Percentiles rank a stretch among this genome's conserved stretches.
phyloP scores from a whole-genome alignment of 192 early-diverging fungal genomes.

The Spizellomyces sp. region DNA sequence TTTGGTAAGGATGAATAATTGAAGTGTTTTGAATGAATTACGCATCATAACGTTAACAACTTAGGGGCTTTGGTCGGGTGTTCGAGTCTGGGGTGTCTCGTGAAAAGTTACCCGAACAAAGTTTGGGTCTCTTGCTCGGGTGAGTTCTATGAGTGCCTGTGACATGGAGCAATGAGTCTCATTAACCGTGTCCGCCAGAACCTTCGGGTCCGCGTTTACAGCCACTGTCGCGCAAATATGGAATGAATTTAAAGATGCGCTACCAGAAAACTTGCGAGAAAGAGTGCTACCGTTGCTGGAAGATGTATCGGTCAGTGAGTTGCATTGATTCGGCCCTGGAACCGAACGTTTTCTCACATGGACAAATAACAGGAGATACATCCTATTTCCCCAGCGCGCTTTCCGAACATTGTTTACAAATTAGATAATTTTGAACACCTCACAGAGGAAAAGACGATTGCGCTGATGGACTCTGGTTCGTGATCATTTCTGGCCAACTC shows the following conservation, averaged over 20 bases:
- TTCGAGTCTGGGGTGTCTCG: slow-evolving; percentile 19
- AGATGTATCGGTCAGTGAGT: slow-evolving; percentile 22
- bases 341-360: background rate
- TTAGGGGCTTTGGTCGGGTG: slow-evolving; percentile 26
- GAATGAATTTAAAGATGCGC: slow-evolving; percentile 31
- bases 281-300: slow-evolving; percentile 25
- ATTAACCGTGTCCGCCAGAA: slow-evolving; percentile 8
- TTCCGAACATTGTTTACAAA: slow-evolving; percentile 38
- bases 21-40: no score
- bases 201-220: slow-evolving; percentile 48
- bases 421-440: slow-evolving; percentile 3
- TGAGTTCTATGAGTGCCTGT: background rate
- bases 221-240: slow-evolving; percentile 38
- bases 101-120: slow-evolving; percentile 25
- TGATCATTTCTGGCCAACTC: background rate
- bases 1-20: slow-evolving; percentile 12
- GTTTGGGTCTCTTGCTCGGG: slow-evolving; percentile 35
- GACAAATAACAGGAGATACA: slow-evolving; percentile 24
- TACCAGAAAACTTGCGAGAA: slow-evolving; percentile 18
- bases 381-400: slow-evolving; percentile 34
- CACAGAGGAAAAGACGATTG: slow-evolving; percentile 11
- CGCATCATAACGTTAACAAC: background rate
- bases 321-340: background rate
- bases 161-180: background rate
- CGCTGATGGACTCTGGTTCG: slow-evolving; percentile 35